These are phyloP conservation scores for Crepidotus variabilis DNA, from an alignment of 768 basidiomycete species.

Conservation along the genomic window DNA sequence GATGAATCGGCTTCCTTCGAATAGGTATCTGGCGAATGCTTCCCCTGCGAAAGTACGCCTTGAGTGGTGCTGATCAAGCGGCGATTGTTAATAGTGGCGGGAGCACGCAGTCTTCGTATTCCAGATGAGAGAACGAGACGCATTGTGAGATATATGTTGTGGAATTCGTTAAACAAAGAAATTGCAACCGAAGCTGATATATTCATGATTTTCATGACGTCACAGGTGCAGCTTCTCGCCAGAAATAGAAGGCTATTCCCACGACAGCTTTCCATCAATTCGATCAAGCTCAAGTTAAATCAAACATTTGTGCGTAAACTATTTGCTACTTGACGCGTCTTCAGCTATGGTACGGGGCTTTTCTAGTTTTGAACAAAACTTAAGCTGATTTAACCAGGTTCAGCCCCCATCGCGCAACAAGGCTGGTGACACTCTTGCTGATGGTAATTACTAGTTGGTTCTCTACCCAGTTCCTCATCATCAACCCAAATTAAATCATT, in stretches of 20 bases:
- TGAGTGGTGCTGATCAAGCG: background rate
- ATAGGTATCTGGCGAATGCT: constrained; percentile 33
- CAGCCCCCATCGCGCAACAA: background rate
- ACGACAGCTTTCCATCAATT: background rate
- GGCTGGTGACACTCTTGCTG: background rate
- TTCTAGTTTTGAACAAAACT: background rate
- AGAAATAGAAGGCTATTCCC: too few species aligned
- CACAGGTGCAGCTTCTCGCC: background rate
- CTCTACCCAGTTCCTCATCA: background rate
- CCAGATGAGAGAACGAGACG: background rate
- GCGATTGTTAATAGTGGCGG: background rate
- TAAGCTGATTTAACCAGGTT: background rate
- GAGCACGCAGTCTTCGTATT: background rate
- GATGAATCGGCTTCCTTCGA: constrained; percentile 44
- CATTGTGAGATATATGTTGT: background rate
- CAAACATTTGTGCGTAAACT: background rate
- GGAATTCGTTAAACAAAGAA: background rate
- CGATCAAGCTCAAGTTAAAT: background rate
- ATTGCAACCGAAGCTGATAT: background rate
- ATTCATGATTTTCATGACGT: too few species aligned
- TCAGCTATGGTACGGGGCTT: background rate
- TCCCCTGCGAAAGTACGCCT: background rate
- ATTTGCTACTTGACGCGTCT: background rate
- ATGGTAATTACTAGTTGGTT: background rate
- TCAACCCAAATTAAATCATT: background rate